phyloP scores from a whole-genome alignment of 108 stramenopile genomes.

The Asterionellopsis glacialis region DNA sequence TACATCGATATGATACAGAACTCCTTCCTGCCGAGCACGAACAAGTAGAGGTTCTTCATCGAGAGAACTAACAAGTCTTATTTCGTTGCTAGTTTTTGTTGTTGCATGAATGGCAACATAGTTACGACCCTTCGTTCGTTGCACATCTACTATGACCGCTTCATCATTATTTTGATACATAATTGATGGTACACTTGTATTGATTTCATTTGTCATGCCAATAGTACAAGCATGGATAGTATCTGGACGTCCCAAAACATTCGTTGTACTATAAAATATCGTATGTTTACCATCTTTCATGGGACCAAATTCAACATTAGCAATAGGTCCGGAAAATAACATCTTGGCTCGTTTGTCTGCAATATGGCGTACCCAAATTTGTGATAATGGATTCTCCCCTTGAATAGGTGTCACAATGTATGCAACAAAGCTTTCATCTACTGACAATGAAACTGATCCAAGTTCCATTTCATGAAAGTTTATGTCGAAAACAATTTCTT shows the following conservation, averaged over 20 bases:
- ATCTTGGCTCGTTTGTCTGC: neutral
- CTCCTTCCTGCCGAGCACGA: constrained; percentile 18
- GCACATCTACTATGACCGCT: constrained; percentile 32
- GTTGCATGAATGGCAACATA: constrained; percentile 33
- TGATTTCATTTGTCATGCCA: neutral
- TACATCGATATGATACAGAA: constrained; percentile 38
- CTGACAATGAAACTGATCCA: constrained; percentile 6
- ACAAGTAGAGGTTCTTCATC: constrained; percentile 9
- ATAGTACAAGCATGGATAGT: constrained; percentile 3
- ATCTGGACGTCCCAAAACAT: constrained; percentile 1
- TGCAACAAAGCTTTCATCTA: constrained; percentile 11
- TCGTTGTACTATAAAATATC: constrained; percentile 7
- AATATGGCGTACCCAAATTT: constrained; percentile 1
- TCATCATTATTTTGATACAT: constrained; percentile 27
- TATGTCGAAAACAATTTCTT: constrained; percentile 2
- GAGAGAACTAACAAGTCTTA: constrained; percentile 17
- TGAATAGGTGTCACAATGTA: neutral
- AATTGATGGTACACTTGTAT: constrained; percentile 3
- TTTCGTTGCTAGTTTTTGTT: constrained; percentile 38
- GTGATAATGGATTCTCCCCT: neutral
- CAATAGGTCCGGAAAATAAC: neutral
- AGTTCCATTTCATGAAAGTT: neutral
- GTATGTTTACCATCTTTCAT: constrained; percentile 4
- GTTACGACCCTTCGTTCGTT: constrained; percentile 41
- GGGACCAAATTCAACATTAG: constrained; percentile 15